Evolutionary conservation across 2,329 filamentous ascomycete genomes (phyloP).

Genomic region (Aspergillus brunneoviolaceus): DNA sequence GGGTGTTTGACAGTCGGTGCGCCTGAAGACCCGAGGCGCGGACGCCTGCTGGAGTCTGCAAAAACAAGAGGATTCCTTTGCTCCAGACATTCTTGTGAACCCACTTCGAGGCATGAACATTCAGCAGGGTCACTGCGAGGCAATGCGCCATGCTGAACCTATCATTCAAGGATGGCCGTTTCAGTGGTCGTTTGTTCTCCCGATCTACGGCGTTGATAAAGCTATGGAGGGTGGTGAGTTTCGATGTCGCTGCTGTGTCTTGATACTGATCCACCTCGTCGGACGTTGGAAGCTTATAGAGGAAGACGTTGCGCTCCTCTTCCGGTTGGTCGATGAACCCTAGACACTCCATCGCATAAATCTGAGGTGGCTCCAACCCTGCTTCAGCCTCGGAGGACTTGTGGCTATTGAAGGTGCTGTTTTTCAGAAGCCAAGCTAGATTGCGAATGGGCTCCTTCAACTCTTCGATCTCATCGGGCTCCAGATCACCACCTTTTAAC

Average conservation of each 20-base stretch:
- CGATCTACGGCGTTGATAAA: conserved; percentile 25
- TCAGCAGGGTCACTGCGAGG: conserved; percentile 26
- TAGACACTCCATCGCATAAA: conserved; percentile 30
- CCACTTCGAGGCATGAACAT: conserved; percentile 29
- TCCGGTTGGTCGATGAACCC: conserved; percentile 27
- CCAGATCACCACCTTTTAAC: conserved; percentile 25
- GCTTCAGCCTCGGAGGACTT: background rate
- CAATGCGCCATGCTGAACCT: conserved; percentile 28
- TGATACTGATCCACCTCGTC: background rate
- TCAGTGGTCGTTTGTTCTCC: conserved; percentile 16
- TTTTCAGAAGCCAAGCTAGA: conserved; percentile 30
- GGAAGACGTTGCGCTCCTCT: conserved; percentile 25
- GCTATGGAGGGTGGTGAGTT: conserved; percentile 18
- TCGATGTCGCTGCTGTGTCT: background rate
- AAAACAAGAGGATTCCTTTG: conserved; percentile 28
- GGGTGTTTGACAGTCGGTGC: background rate
- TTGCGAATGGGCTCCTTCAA: conserved; percentile 27
- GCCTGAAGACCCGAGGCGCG: conserved; percentile 5
- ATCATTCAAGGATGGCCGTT: conserved; percentile 18
- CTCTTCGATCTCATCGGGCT: conserved; percentile 24
- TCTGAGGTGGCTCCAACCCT: conserved; percentile 19
- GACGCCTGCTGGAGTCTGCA: conserved; percentile 9
- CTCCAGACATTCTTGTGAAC: conserved; percentile 34
- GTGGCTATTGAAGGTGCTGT: conserved; percentile 21
- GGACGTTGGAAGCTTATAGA: conserved; percentile 24